Conservation (phyloP, 805 yeast genomes). For the Candida easanensis region DNA sequence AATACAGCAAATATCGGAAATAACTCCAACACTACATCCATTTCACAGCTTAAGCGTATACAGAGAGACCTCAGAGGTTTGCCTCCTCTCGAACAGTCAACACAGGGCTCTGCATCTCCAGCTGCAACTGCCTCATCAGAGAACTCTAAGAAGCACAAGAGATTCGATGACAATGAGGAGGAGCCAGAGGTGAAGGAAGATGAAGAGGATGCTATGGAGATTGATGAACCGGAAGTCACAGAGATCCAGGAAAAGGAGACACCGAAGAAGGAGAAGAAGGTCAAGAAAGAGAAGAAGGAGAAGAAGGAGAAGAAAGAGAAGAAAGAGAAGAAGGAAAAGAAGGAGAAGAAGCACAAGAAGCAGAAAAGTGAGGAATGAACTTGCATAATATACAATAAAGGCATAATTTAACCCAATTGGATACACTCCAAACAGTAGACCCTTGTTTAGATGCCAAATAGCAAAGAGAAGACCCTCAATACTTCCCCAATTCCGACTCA, state of each 20-base stretch:
- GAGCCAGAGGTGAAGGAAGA: constrained; percentile 1
- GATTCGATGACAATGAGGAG: constrained; percentile 17
- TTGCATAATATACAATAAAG: neutral
- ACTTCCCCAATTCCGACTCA: no score
- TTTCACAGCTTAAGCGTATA: constrained; percentile 64
- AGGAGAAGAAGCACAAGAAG: constrained; percentile 16
- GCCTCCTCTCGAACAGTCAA: constrained; percentile 49
- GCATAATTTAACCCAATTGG: neutral
- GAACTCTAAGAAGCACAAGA: constrained; percentile 21
- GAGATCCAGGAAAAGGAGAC: constrained; percentile 4
- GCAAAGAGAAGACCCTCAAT: no score
- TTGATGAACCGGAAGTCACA: constrained; percentile 10
- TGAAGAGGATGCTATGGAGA: constrained; percentile 9
- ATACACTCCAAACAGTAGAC: no score
- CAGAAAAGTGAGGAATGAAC: constrained; percentile 6
- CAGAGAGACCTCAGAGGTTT: constrained; percentile 79
- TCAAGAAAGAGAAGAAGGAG: constrained; percentile 14
- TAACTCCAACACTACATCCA: constrained; percentile 27
- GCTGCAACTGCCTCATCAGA: constrained; percentile 7
- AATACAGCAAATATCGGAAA: constrained; percentile 23
- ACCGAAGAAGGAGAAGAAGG: constrained; percentile 11
- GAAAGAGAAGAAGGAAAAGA: constrained; percentile 16
- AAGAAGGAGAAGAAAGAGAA: constrained; percentile 17
- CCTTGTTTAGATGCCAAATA: no score
- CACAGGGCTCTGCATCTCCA: neutral